A percentile compares a stretch with the other conserved stretches of the same genome.
Conservation (phyloP, 352 stramenopile species). For the Hyaloperonospora brassicae region DNA sequence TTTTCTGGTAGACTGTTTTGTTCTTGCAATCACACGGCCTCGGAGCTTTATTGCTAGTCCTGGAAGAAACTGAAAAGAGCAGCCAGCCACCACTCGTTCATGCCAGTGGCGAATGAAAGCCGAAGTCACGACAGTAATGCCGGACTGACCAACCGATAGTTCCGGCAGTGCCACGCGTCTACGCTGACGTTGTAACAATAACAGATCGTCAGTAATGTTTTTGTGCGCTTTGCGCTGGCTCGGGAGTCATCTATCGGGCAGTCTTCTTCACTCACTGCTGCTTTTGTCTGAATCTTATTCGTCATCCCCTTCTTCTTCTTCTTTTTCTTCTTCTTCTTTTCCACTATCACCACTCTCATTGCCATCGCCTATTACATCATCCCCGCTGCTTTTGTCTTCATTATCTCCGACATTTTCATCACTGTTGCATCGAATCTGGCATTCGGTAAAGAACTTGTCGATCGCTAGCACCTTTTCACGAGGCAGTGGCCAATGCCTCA, state of each 20-base stretch:
- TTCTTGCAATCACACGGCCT: constrained; percentile 65
- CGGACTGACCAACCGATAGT: neutral
- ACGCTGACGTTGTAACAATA: neutral
- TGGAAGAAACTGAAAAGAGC: constrained; percentile 70
- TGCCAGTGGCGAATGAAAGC: constrained; percentile 54
- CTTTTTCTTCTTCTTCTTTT: constrained; percentile 7
- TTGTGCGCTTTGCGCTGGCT: constrained; percentile 14
- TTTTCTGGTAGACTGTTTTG: neutral
- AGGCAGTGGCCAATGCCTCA: no score
- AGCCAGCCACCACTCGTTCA: constrained; percentile 44
- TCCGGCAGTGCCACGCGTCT: neutral
- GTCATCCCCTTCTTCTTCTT: neutral
- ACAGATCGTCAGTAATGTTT: neutral
- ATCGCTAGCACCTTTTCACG: no score
- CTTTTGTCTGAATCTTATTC: neutral
- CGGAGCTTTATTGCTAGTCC: constrained; percentile 67
- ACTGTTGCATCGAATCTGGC: constrained; percentile 5
- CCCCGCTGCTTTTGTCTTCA: constrained; percentile 7
- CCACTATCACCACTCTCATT: constrained; percentile 2
- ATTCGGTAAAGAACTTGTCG: neutral
- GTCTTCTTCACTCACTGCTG: constrained; percentile 6
- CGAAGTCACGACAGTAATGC: constrained; percentile 27
- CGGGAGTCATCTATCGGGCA: constrained; percentile 15
- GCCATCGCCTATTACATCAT: constrained; percentile 2
- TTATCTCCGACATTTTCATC: constrained; percentile 8